Conservation (phyloP, 2,329 filamentous ascomycete species). For the Calonectria henricotiae region DNA sequence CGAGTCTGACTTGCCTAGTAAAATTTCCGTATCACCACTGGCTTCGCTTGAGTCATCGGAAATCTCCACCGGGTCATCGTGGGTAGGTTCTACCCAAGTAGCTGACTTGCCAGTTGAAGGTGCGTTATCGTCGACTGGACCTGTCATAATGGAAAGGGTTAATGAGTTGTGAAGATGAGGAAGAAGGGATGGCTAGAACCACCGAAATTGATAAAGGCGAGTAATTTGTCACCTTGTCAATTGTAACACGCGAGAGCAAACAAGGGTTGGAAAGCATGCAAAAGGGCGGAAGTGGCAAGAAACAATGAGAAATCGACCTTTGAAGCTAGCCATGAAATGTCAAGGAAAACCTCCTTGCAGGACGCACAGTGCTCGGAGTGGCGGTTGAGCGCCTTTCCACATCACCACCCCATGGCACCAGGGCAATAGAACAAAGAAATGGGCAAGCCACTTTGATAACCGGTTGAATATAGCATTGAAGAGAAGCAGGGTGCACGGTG, state of each 20-base stretch:
- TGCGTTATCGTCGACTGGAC: conserved; percentile 28
- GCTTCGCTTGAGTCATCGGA: not conserved
- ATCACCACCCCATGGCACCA: conserved; percentile 32
- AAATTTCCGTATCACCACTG: not conserved
- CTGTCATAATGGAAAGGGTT: conserved; percentile 29
- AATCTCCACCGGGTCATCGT: conserved; percentile 10
- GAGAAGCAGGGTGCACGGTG: not conserved
- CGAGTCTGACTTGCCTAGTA: conserved; percentile 1
- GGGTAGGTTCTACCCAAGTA: not conserved
- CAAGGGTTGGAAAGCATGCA: not conserved
- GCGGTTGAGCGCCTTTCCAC: conserved; percentile 11
- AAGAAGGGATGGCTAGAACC: not conserved
- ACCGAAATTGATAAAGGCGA: not conserved
- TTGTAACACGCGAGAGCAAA: not conserved
- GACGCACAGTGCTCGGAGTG: conserved; percentile 31
- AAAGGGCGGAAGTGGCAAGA: conserved; percentile 11
- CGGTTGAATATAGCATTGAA: not conserved
- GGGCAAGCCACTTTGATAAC: conserved; percentile 29
- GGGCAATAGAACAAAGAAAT: conserved; percentile 48
- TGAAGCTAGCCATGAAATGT: not conserved
- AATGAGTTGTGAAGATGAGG: not conserved
- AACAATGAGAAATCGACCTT: conserved; percentile 7
- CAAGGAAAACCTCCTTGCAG: conserved; percentile 31
- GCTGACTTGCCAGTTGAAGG: not conserved
- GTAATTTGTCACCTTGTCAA: not conserved